Conservation (phyloP, 164 flowering plant species). For the Tetracentron sinense region DNA sequence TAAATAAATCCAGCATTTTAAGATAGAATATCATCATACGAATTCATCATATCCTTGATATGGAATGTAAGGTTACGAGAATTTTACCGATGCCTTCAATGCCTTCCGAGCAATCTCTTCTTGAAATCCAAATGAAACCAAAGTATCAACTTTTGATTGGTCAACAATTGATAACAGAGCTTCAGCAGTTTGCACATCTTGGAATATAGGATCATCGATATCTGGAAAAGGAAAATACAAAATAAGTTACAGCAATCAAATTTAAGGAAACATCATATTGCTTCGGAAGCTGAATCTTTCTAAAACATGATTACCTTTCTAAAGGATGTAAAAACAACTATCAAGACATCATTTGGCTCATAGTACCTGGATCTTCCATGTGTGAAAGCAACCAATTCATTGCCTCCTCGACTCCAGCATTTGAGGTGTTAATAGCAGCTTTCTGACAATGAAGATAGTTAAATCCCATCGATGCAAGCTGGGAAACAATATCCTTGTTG, state of each 20-base stretch:
- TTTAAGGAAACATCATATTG: not conserved
- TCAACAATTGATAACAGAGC: constrained; percentile 38
- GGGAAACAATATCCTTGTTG: constrained; percentile 74
- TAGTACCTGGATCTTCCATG: constrained; percentile 92
- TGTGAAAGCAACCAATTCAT: constrained; percentile 98
- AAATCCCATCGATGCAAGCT: constrained; percentile 91
- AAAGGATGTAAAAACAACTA: not conserved
- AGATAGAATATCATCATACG: not conserved
- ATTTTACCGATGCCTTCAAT: constrained; percentile 69
- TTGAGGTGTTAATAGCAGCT: constrained; percentile 84
- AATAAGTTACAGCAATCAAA: not conserved
- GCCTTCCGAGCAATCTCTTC: constrained; percentile 81
- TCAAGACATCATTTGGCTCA: not conserved
- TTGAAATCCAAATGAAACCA: constrained; percentile 85
- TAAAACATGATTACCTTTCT: not conserved
- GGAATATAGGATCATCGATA: constrained; percentile 71
- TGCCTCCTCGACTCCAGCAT: constrained; percentile 91
- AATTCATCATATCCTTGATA: too few relatives aligned
- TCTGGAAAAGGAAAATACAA: constrained; percentile 37
- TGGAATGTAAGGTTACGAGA: too few relatives aligned
- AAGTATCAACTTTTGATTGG: constrained; percentile 65
- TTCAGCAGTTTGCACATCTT: constrained; percentile 27
- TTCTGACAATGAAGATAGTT: constrained; percentile 75
- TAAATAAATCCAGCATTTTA: not conserved
- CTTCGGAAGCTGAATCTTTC: not conserved